Conservation (phyloP, 2,329 filamentous ascomycete genomes). For the Penicillium sclerotigenum region DNA sequence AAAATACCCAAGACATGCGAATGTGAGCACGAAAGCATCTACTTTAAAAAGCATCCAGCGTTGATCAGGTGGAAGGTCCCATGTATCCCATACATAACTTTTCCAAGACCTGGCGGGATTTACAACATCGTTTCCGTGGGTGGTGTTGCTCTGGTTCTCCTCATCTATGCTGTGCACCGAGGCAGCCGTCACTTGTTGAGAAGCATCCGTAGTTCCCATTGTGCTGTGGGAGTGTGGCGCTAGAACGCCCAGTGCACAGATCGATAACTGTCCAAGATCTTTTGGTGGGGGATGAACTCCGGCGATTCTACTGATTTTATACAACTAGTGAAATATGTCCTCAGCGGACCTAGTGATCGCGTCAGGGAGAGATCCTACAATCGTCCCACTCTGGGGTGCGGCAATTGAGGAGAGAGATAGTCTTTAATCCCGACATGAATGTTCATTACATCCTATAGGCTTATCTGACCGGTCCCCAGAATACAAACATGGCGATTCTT, state of each 20-base stretch:
- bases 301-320: neutral
- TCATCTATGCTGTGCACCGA: neutral
- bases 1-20: slow-evolving; percentile 31
- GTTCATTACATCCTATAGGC: neutral
- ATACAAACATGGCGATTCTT: neutral
- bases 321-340: neutral
- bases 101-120: slow-evolving; percentile 18
- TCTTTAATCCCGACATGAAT: neutral
- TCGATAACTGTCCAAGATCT: no score
- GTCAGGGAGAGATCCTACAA: neutral
- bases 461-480: neutral
- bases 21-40: slow-evolving; percentile 28
- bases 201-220: neutral
- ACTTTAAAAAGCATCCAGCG: slow-evolving; percentile 32
- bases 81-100: slow-evolving; percentile 25
- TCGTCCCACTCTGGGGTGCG: neutral
- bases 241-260: neutral
- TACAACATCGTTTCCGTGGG: neutral
- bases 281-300: neutral
- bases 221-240: neutral
- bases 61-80: slow-evolving; percentile 21
- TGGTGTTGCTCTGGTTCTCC: neutral
- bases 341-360: neutral
- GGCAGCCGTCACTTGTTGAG: neutral
- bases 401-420: neutral